These are phyloP conservation scores for Botrytis porri DNA, from an alignment of 2,329 filamentous ascomycete species.

Conservation along the genomic window DNA sequence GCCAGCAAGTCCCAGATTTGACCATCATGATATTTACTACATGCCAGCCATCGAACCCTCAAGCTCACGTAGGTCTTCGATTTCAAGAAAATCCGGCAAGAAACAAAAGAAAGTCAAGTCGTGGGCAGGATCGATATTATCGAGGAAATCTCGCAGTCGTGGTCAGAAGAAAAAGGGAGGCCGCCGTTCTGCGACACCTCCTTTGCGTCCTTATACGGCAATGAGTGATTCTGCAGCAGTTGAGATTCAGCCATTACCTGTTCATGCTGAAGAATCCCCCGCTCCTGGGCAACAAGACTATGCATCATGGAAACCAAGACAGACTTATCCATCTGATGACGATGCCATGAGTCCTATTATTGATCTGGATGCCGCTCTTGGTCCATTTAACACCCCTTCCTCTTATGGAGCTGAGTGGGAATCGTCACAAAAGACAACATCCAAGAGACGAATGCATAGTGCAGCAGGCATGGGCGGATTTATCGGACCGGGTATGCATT, in stretches of 20 bases:
- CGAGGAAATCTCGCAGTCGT: conserved; percentile 47
- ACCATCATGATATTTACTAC: conserved; percentile 25
- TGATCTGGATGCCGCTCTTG: conserved; percentile 88
- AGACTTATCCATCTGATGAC: conserved; percentile 46
- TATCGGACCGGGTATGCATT: conserved; percentile 66
- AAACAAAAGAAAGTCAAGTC: conserved; percentile 73
- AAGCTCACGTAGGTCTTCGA: conserved; percentile 32
- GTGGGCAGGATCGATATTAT: conserved; percentile 52
- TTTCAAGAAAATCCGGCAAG: conserved; percentile 42
- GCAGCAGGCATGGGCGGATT: conserved; percentile 70
- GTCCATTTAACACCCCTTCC: conserved; percentile 82
- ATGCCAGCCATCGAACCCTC: conserved; percentile 31
- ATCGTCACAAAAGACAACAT: conserved; percentile 58
- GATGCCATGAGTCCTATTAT: conserved; percentile 78
- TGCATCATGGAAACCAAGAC: conserved; percentile 42
- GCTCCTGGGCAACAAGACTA: conserved; percentile 33
- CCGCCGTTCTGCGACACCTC: conserved; percentile 45
- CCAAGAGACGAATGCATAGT: conserved; percentile 71
- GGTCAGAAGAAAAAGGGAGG: conserved; percentile 43
- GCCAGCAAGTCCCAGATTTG: conserved; percentile 7
- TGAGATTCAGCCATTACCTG: conserved; percentile 23
- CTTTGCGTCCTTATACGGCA: conserved; percentile 37
- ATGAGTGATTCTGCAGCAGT: conserved; percentile 31
- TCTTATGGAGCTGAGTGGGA: conserved; percentile 63
- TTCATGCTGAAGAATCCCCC: conserved; percentile 17